Evolutionary conservation across 805 yeast species (phyloP).

Genomic region (Metschnikowia cerradonensis): DNA sequence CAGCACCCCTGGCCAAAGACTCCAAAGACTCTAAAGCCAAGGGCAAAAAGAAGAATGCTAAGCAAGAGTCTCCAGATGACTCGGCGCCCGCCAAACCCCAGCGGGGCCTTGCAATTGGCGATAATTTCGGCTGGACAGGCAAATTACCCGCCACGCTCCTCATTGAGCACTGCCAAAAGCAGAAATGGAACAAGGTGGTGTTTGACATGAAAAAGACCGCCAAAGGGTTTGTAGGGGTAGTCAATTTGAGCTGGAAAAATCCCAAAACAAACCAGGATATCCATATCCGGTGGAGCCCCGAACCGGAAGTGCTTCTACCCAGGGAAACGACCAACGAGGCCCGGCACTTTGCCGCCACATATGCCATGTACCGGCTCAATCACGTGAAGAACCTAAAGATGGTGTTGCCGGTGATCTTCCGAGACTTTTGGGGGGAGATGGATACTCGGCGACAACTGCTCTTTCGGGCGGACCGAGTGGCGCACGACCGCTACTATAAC

Average conservation of each 20-base stretch:
- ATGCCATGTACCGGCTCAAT: conserved; percentile 74
- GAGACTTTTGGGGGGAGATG: conserved; percentile 70
- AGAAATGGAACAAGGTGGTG: conserved; percentile 83
- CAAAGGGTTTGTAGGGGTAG: conserved; percentile 62
- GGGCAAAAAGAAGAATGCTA: conserved; percentile 5
- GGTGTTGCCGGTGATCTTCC: conserved; percentile 82
- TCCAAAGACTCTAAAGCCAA: background rate
- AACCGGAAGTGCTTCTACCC: conserved; percentile 48
- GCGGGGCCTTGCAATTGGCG: conserved; percentile 42
- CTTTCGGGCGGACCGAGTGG: conserved; percentile 41
- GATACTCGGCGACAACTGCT: conserved; percentile 55
- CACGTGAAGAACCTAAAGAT: conserved; percentile 79
- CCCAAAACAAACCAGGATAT: conserved; percentile 76
- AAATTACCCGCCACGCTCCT: conserved; percentile 83
- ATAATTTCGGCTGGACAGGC: conserved; percentile 88
- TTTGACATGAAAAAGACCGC: conserved; percentile 57
- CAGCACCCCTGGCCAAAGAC: conserved; percentile 5
- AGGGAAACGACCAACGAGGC: conserved; percentile 87
- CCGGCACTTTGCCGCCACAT: conserved; percentile 85
- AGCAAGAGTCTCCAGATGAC: conserved; percentile 5
- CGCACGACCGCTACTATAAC: conserved; percentile 52
- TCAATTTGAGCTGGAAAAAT: conserved; percentile 63
- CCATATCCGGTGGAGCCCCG: conserved; percentile 51
- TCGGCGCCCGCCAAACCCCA: conserved; percentile 27
- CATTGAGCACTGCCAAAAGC: conserved; percentile 82